Base-by-base conservation (phyloP, 371 early-diverging fungal species). In the Mucor ambiguus region DNA sequence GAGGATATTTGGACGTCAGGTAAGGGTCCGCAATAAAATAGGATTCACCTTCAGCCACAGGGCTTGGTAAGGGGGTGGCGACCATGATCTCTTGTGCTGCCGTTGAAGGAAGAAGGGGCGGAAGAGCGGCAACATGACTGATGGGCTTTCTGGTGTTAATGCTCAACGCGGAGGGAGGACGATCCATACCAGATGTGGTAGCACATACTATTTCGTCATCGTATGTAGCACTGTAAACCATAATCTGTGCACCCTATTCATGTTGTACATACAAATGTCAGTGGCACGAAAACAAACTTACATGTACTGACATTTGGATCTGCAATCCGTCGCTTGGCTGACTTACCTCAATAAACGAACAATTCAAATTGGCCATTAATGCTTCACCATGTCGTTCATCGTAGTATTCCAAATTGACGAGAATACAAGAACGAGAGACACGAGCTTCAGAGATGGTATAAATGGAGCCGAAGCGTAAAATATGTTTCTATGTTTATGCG, bases 371-470 rank as follows among this genome's bases (percentile, higher is more conserved):
- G 10, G 6, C 9, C 5, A 24, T 22, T 35, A 67, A 37, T n/a
- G 43, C 64, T 14, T 24, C 22, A 8, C 26, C 26, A 4, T 38
- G 29, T 14, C 68, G 41, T 35, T 67, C 61, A 61, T 68, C 68
- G 29, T 68, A 35, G 10, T 56, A 67, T 52, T 71, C 68, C 9
- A 71, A 2, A 16, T 33, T 28, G 20, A 67, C 22, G 9, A 71
- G n/a, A 26, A 29, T 32, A 33, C 22, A 35, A 5, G 35, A 29
- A 26, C 33, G n/a, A 43, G 43, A 41, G 22, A 71, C 26, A 16
- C n/a, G 9, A 12, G 60, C 55, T 14, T 61, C 54, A 28, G 60
- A 64, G 8, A 68, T 24, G 16, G 37, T 52, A 49, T 63, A 35
- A 43, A 68, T 57, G 38, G 61, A 41, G 20, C 67, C 68, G 14